Conservation (phyloP, 164 flowering plant species). For the Annona cherimola region DNA sequence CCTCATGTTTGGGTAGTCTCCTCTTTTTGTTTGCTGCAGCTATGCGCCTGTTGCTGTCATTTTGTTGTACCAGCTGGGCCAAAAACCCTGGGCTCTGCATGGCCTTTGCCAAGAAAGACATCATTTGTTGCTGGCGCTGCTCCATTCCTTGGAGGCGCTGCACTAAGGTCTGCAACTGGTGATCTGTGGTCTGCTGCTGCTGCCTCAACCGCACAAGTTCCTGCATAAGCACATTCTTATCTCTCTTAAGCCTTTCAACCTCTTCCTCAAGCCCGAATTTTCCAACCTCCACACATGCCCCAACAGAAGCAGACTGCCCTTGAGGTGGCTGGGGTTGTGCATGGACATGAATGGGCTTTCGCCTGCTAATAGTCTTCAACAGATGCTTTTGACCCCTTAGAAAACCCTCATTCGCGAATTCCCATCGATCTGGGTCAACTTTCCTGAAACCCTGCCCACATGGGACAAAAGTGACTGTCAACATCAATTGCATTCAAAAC, state of each 20-base stretch:
- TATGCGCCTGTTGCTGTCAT: constrained; percentile 60
- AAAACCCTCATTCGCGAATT: constrained; percentile 96
- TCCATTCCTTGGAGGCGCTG: constrained; percentile 97
- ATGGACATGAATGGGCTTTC: constrained; percentile 67
- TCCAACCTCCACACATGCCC: constrained; percentile 96
- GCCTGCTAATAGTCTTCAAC: constrained; percentile 57
- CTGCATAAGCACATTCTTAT: constrained; percentile 94
- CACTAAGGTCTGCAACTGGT: constrained; percentile 73
- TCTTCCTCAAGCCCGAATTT: constrained; percentile 97
- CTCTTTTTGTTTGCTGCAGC: constrained; percentile 72
- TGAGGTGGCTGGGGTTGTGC: constrained; percentile 52
- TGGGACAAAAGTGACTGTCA: not conserved
- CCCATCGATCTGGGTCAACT: constrained; percentile 98
- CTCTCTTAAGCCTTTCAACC: constrained; percentile 89
- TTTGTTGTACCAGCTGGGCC: constrained; percentile 83
- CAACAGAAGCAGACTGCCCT: constrained; percentile 56
- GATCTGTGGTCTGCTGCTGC: constrained; percentile 89
- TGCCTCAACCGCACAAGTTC: constrained; percentile 91
- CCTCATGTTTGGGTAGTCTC: constrained; percentile 69
- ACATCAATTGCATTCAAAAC: too few species aligned
- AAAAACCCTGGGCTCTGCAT: constrained; percentile 90
- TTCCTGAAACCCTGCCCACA: constrained; percentile 79
- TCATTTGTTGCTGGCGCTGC: constrained; percentile 95
- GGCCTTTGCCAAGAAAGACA: constrained; percentile 95
- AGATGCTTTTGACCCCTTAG: constrained; percentile 82